phyloP scores from a whole-genome alignment of 176 grass and related monocot species.

The Elaeis guineensis region DNA sequence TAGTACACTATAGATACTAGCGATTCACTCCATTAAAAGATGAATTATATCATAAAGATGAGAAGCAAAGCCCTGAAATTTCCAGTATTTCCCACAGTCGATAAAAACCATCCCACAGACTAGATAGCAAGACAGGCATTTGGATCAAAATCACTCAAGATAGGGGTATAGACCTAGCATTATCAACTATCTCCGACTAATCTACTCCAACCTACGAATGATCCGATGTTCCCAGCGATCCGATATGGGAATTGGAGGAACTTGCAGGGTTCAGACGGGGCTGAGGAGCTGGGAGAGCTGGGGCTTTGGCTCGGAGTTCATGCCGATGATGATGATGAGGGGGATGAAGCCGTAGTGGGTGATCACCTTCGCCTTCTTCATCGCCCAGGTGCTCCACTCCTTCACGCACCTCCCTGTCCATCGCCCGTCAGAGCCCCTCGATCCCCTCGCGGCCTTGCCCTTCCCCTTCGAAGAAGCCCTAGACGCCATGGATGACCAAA shows the following conservation, averaged over 20 bases:
- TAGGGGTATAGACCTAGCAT: too few relatives aligned
- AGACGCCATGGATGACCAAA: slow-evolving; percentile 5
- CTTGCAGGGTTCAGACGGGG: slow-evolving; percentile 41
- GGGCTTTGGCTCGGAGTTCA: slow-evolving; percentile 78
- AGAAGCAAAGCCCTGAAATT: too few relatives aligned
- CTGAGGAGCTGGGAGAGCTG: slow-evolving; percentile 48
- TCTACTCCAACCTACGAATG: slow-evolving; percentile 9
- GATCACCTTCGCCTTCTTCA: slow-evolving; percentile 75
- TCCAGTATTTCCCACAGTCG: too few relatives aligned
- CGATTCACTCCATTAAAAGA: too few relatives aligned
- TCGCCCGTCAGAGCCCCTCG: background rate
- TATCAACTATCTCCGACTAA: background rate
- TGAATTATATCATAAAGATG: too few relatives aligned
- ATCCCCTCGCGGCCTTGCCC: slow-evolving; percentile 8
- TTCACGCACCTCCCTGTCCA: slow-evolving; percentile 30
- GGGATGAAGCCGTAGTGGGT: slow-evolving; percentile 90
- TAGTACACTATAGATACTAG: too few relatives aligned
- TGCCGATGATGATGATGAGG: slow-evolving; percentile 73
- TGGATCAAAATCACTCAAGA: too few relatives aligned
- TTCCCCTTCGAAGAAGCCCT: slow-evolving; percentile 11
- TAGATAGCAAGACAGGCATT: too few relatives aligned
- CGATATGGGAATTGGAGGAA: background rate
- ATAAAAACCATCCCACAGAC: too few relatives aligned
- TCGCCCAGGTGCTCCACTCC: slow-evolving; percentile 80
- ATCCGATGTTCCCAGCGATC: slow-evolving; percentile 23